These are phyloP conservation scores for Phytophthora megakarya DNA, from an alignment of 352 stramenopile genomes.

Conservation along the genomic window DNA sequence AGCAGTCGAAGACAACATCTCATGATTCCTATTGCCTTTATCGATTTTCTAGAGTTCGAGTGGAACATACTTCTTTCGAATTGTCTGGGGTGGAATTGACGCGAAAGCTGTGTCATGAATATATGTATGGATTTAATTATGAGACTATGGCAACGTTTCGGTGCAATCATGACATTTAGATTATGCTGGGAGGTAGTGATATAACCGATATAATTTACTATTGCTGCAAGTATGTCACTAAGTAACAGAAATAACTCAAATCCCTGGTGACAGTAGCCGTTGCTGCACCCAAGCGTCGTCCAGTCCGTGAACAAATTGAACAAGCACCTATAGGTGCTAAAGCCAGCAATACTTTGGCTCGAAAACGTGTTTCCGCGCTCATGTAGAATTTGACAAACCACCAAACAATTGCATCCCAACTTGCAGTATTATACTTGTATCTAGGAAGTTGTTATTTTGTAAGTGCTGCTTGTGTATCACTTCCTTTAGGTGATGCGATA, in stretches of 20 bases:
- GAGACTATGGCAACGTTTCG: constrained; percentile 1
- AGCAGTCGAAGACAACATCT: constrained; percentile 1
- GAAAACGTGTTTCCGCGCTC: too few species aligned
- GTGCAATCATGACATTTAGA: too few species aligned
- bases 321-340: too few species aligned
- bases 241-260: constrained; percentile 1
- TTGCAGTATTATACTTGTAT: too few species aligned
- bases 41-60: not conserved
- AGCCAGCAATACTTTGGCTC: too few species aligned
- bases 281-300: not conserved
- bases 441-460: too few species aligned
- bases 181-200: constrained; percentile 6
- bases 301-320: too few species aligned
- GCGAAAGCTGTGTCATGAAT: not conserved
- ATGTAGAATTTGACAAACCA: too few species aligned
- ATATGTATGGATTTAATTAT: constrained; percentile 12
- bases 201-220: constrained; percentile 5
- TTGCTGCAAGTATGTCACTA: constrained; percentile 18
- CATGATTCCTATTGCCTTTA: not conserved
- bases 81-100: not conserved
- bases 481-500: too few species aligned
- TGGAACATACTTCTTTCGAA: not conserved
- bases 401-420: too few species aligned
- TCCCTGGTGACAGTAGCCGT: constrained; percentile 3
- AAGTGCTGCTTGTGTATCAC: too few species aligned